These are phyloP conservation scores for Candida corydali DNA, from an alignment of 805 yeast genomes.

Conservation along the genomic window DNA sequence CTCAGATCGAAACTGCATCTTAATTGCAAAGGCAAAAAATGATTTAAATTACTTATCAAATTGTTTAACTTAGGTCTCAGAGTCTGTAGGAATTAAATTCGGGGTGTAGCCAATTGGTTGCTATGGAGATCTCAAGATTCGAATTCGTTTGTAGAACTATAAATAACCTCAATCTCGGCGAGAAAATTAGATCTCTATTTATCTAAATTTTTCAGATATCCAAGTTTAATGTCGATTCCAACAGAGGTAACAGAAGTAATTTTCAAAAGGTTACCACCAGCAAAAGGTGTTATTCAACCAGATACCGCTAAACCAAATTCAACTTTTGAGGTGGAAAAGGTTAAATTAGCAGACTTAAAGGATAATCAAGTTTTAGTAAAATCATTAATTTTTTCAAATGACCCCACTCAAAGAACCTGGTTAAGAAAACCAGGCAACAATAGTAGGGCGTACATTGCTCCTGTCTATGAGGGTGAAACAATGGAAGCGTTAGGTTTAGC, in stretches of 20 bases:
- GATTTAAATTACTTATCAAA: too few species aligned
- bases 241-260: conserved; percentile 12
- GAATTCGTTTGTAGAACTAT: too few species aligned
- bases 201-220: too few species aligned
- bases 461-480: conserved; percentile 40
- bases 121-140: too few species aligned
- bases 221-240: conserved; percentile 5
- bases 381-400: conserved; percentile 47
- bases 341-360: conserved; percentile 13
- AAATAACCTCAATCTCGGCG: too few species aligned
- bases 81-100: too few species aligned
- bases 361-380: conserved; percentile 43
- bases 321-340: conserved; percentile 19
- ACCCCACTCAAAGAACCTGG: conserved; percentile 64
- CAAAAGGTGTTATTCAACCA: conserved; percentile 15
- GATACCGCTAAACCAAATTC: conserved; percentile 18
- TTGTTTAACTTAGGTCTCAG: too few species aligned
- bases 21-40: too few species aligned
- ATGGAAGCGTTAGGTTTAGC: conserved; percentile 46
- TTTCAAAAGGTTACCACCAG: conserved; percentile 19
- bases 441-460: conserved; percentile 28
- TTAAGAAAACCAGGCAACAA: conserved; percentile 34
- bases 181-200: too few species aligned
- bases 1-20: too few species aligned
- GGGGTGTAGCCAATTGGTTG: too few species aligned